Conservation (phyloP, 2,329 filamentous ascomycete genomes). For the Trichoderma sp. region DNA sequence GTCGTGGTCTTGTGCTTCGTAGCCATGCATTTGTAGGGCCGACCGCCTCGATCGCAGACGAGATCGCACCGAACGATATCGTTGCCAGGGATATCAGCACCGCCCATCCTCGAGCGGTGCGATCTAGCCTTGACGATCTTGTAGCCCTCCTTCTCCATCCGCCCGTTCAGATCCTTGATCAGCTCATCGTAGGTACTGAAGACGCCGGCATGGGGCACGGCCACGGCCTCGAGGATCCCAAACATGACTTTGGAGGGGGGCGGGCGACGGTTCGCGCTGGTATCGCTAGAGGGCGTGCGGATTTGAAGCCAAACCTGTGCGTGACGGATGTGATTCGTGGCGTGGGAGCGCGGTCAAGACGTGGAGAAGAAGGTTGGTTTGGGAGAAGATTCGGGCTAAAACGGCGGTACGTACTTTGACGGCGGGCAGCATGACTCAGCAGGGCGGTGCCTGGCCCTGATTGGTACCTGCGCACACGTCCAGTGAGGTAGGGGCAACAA, state of each 20-base stretch:
- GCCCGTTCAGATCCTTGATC: conserved; percentile 45
- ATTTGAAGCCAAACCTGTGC: conserved; percentile 33
- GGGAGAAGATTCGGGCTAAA: conserved; percentile 33
- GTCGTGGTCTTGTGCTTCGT: conserved; percentile 51
- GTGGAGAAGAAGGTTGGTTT: conserved; percentile 26
- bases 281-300: conserved; percentile 29
- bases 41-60: conserved; percentile 50
- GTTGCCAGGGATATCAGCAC: conserved; percentile 46
- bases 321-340: conserved; percentile 27
- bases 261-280: conserved; percentile 22
- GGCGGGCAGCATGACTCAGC: conserved; percentile 15
- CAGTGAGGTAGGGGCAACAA: not conserved
- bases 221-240: conserved; percentile 47
- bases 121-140: conserved; percentile 51
- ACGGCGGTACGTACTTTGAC: conserved; percentile 19
- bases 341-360: conserved; percentile 26
- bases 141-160: conserved; percentile 50
- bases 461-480: conserved; percentile 11
- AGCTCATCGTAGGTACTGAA: conserved; percentile 48
- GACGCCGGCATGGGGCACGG: conserved; percentile 43
- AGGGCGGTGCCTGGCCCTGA: not conserved
- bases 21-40: conserved; percentile 48
- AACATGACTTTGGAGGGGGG: conserved; percentile 39
- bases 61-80: conserved; percentile 50
- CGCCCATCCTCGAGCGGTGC: conserved; percentile 47